Base-by-base conservation (phyloP, 306 rosid species). In the Oxytropis ochrocephala region DNA sequence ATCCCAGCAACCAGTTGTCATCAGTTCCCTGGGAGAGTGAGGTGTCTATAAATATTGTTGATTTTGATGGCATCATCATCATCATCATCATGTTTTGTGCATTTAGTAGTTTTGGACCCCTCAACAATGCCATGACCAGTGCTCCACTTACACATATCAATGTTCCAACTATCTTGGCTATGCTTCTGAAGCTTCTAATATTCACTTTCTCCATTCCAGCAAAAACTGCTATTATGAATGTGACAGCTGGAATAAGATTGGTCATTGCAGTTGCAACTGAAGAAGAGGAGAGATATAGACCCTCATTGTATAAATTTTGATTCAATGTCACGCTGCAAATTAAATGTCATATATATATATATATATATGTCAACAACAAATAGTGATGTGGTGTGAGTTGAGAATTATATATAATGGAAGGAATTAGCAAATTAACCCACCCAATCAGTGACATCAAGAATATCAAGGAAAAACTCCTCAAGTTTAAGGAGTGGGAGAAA, bases 231-330 rank as follows among this genome's bases (percentile, higher is more conserved):
- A 88, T 84, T 18, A 82, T 53, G 61, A 88, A 86, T 6, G 95
- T 88, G 69, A 88, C 21, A 1, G 87, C 89, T n/a, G 89, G 95
- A 35, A 80, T 35, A 52, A 82, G 80, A 80, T 88, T 88, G 14
- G 36, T 14, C 80, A 82, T 82, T 17, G 89, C 91, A 53, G 72
- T 84, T 54, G 80, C 83, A 7, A 82, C 60, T 4, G 91, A 75
- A 14, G 91, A 64, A 8, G 87, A 76, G 6, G 75, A 58, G 48
- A 88, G 73, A 68, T 75, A 82, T 18, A 88, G 17, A 5, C 89
- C 95, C 69, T 80, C 83, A 32, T 62, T 80, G 52, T 30, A 78
- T 0, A 70, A 32, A 55, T 80, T 86, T 75, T 86, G 91, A 58
- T 71, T 66, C 60, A 76, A 32, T 0, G 87, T 75, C 5, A 81